Percentiles rank a stretch among this genome's conserved stretches.
These are phyloP conservation scores for Hyaloraphidium curvatum DNA, from an alignment of 192 early-diverging fungal species.

Conservation along the genomic window DNA sequence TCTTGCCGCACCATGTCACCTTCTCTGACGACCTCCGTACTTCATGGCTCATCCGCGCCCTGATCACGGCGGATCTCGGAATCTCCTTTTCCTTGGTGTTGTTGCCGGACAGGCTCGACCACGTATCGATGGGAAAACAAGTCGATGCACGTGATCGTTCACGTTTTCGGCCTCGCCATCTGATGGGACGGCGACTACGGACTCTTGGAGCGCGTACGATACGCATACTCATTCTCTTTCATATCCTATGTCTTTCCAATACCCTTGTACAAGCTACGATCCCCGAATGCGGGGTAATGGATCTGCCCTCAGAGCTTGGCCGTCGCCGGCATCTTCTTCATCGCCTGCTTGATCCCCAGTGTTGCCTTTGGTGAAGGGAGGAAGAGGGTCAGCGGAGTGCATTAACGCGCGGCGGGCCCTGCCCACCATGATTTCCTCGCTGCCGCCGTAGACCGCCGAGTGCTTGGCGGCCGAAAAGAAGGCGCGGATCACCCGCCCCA, in stretches of 20 bases:
- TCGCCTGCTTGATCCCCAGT: background rate
- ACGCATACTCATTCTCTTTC: no score
- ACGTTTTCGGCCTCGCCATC: conserved; percentile 61
- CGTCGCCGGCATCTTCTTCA: conserved; percentile 6
- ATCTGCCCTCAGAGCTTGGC: no score
- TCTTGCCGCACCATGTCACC: background rate
- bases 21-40: background rate
- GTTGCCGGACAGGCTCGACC: conserved; percentile 32
- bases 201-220: no score
- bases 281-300: no score
- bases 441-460: conserved; percentile 26
- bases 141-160: conserved; percentile 59
- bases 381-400: background rate
- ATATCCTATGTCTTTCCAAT: no score
- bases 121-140: conserved; percentile 61
- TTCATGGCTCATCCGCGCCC: no score
- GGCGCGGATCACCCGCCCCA: conserved; percentile 40
- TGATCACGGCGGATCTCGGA: no score
- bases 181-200: no score
- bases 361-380: background rate
- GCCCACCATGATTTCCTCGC: background rate
- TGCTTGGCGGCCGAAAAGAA: conserved; percentile 49
- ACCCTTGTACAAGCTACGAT: no score
- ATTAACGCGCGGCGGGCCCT: background rate
- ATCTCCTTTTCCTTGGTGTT: no score